A percentile compares a stretch with the other conserved stretches of the same genome.
Conservation (phyloP, 208 protist genomes). For the Trypanosoma vivax region DNA sequence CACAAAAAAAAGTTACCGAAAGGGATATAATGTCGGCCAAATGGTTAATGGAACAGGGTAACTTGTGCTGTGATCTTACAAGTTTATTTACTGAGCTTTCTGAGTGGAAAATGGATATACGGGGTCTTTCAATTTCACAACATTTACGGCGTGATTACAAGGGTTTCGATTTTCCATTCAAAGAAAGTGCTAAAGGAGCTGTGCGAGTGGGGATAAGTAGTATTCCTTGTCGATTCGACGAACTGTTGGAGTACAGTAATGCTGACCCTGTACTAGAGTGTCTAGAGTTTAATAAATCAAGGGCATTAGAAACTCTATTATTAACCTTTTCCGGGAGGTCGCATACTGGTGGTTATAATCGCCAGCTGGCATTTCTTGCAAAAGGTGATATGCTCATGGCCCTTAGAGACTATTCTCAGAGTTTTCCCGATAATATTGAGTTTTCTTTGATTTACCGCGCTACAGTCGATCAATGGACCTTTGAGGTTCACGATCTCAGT, state of each 20-base stretch:
- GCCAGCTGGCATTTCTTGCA: slow-evolving; percentile 52
- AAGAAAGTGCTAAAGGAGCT: neutral
- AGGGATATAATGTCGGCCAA: slow-evolving; percentile 44
- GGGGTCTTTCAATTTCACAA: slow-evolving; percentile 51
- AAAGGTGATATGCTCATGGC: slow-evolving; percentile 20
- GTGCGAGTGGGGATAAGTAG: slow-evolving; percentile 65
- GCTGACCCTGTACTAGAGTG: slow-evolving; percentile 24
- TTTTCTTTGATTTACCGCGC: slow-evolving; percentile 26
- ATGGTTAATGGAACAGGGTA: slow-evolving; percentile 30
- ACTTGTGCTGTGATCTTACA: slow-evolving; percentile 5
- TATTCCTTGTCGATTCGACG: slow-evolving; percentile 55
- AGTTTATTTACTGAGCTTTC: slow-evolving; percentile 47
- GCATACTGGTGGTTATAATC: slow-evolving; percentile 34
- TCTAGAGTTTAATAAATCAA: slow-evolving; percentile 30
- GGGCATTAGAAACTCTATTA: slow-evolving; percentile 48
- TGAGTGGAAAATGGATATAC: slow-evolving; percentile 71
- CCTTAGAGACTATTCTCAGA: slow-evolving; percentile 36
- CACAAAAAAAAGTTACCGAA: slow-evolving; percentile 72
- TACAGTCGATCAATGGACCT: slow-evolving; percentile 17
- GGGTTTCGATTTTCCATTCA: slow-evolving; percentile 41
- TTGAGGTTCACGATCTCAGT: slow-evolving; percentile 50
- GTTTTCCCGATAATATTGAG: slow-evolving; percentile 17
- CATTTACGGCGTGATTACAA: slow-evolving; percentile 83
- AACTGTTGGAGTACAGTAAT: slow-evolving; percentile 31
- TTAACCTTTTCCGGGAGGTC: slow-evolving; percentile 59